Evolutionary conservation across 805 yeast genomes (phyloP).

Genomic region (Hanseniaspora guilliermondii): DNA sequence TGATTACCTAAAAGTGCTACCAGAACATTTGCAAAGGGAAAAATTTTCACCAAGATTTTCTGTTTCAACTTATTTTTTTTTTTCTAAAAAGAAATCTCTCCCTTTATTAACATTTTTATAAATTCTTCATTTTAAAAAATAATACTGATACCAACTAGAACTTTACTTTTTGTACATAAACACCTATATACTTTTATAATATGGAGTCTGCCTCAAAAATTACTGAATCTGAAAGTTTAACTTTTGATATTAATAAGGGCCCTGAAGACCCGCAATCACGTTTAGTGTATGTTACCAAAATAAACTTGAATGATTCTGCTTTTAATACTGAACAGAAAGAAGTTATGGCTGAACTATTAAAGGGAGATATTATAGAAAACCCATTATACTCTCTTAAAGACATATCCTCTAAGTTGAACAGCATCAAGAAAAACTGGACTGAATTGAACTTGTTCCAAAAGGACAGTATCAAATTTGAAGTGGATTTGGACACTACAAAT

Average conservation of each 20-base stretch:
- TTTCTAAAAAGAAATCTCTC: too few species aligned
- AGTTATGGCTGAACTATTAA: neutral
- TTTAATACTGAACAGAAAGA: neutral
- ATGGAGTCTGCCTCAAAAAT: constrained; percentile 2
- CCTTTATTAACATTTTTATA: too few species aligned
- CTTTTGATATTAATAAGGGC: neutral
- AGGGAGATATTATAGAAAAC: constrained; percentile 3
- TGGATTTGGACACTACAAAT: neutral
- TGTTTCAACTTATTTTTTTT: too few species aligned
- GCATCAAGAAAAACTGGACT: constrained; percentile 1
- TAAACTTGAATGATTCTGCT: constrained; percentile 1
- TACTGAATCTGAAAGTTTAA: neutral
- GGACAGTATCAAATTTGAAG: neutral
- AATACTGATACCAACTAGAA: too few species aligned
- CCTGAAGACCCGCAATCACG: neutral
- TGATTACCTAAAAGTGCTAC: too few species aligned
- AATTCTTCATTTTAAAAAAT: too few species aligned
- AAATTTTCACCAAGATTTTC: too few species aligned
- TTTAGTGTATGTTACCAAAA: constrained; percentile 1
- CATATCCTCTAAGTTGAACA: neutral
- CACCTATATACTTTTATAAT: too few species aligned
- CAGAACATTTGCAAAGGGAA: too few species aligned
- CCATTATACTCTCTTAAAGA: neutral
- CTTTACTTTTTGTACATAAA: too few species aligned
- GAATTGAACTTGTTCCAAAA: constrained; percentile 1